Percentiles rank a stretch among this genome's conserved stretches.
These are phyloP conservation scores for Sarocladiaceae sp. DNA, from an alignment of 2,329 filamentous ascomycete genomes.

Conservation along the genomic window DNA sequence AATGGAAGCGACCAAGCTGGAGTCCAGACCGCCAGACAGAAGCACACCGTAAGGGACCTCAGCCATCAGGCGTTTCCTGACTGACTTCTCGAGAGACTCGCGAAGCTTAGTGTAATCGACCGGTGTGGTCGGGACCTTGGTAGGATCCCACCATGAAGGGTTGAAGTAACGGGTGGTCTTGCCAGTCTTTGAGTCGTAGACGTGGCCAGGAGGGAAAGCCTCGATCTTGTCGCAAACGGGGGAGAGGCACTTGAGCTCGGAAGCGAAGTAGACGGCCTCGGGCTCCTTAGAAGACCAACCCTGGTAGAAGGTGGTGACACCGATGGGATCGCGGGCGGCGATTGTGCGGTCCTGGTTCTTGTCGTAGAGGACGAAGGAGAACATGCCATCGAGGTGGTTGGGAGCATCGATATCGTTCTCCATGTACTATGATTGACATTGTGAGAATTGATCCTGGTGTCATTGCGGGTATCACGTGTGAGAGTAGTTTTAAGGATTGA, in stretches of 20 bases:
- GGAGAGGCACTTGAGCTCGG: conserved; percentile 90
- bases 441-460: too few species aligned
- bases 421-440: conserved; percentile 74
- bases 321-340: conserved; percentile 93
- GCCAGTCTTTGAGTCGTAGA: conserved; percentile 92
- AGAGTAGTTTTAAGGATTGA: neutral
- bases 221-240: conserved; percentile 94
- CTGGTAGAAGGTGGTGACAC: conserved; percentile 96
- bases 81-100: conserved; percentile 79
- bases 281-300: conserved; percentile 83
- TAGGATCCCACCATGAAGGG: conserved; percentile 86
- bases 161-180: conserved; percentile 83
- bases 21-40: conserved; percentile 92
- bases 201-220: conserved; percentile 88
- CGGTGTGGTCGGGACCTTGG: conserved; percentile 71
- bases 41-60: conserved; percentile 97
- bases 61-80: conserved; percentile 96
- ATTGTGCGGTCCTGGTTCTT: conserved; percentile 89
- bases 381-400: conserved; percentile 96
- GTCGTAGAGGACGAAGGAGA: conserved; percentile 97
- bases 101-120: conserved; percentile 81
- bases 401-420: conserved; percentile 89
- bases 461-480: neutral
- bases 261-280: conserved; percentile 88
- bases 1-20: conserved; percentile 90